Evolutionary conservation across 371 early-diverging fungal genomes (phyloP).

Genomic region (Lichtheimia corymbifera): DNA sequence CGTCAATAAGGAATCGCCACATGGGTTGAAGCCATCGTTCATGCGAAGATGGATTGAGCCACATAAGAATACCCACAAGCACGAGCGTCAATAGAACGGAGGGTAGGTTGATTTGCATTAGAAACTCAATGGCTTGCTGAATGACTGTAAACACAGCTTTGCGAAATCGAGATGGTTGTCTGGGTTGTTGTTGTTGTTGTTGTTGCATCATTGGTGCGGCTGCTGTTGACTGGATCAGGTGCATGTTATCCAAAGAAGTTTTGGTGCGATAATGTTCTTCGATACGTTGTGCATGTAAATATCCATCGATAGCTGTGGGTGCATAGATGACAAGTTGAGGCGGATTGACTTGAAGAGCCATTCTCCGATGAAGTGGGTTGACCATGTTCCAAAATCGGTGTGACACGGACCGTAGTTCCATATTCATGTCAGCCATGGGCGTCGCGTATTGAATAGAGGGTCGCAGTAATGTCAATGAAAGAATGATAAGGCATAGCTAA

Average conservation of each 20-base stretch:
- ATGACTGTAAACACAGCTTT: constrained; percentile 7
- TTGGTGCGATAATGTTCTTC: constrained; percentile 19
- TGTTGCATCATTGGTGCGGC: background rate
- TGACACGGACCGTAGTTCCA: constrained; percentile 18
- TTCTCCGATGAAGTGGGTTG: constrained; percentile 26
- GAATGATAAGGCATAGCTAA: constrained; percentile 26
- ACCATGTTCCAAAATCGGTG: constrained; percentile 29
- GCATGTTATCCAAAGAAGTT: background rate
- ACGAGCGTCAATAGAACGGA: constrained; percentile 28
- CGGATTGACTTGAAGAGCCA: constrained; percentile 21
- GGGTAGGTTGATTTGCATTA: constrained; percentile 28
- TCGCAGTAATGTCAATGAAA: constrained; percentile 10
- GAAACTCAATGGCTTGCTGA: background rate
- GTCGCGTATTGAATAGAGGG: background rate
- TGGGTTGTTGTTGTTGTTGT: background rate
- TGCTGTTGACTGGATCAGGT: background rate
- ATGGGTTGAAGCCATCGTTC: constrained; percentile 30
- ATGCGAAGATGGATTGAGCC: constrained; percentile 32
- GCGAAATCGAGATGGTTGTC: constrained; percentile 12
- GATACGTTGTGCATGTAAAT: constrained; percentile 1
- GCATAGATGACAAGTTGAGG: constrained; percentile 18
- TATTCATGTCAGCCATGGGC: background rate
- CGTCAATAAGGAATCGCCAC: constrained; percentile 17
- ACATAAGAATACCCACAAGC: constrained; percentile 27
- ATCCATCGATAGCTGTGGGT: constrained; percentile 1